Evolutionary conservation across 495 filamentous ascomycete genomes (phyloP).

Genomic region (Xylaria grammica): DNA sequence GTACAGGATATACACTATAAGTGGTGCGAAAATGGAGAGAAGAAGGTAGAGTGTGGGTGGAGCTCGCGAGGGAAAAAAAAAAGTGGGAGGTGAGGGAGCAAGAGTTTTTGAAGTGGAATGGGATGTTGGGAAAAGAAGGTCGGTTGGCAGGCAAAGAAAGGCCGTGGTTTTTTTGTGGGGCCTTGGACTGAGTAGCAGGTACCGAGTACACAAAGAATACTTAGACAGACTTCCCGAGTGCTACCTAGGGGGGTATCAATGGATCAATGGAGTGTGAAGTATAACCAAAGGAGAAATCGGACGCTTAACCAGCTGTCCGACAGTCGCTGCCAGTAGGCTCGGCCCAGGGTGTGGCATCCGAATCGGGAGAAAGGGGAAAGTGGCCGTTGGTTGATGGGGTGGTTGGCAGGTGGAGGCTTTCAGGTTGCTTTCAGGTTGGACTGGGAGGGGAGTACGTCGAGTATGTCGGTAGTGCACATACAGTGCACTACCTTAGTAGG

Average conservation of each 20-base stretch:
- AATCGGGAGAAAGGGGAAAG: background rate
- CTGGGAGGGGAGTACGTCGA: no score
- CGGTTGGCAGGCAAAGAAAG: background rate
- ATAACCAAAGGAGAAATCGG: background rate
- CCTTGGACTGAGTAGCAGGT: background rate
- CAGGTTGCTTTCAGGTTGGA: no score
- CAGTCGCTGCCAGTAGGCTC: background rate
- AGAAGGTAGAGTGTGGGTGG: constrained; percentile 27
- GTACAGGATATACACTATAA: constrained; percentile 24
- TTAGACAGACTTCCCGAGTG: background rate
- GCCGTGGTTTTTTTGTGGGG: constrained; percentile 7
- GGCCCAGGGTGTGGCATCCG: background rate
- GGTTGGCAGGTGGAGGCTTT: background rate
- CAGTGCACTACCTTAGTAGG: no score
- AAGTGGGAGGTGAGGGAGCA: constrained; percentile 18
- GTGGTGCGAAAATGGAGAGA: constrained; percentile 19
- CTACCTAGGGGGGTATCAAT: no score
- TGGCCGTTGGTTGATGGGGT: background rate
- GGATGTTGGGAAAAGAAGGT: constrained; percentile 1
- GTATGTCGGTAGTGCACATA: no score
- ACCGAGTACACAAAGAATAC: constrained; percentile 5
- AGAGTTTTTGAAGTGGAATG: constrained; percentile 16
- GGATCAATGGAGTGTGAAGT: no score
- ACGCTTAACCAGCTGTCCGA: background rate
- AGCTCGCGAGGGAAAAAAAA: constrained; percentile 34